phyloP scores from a whole-genome alignment of 2,329 filamentous ascomycete genomes.

The Diaporthe helianthi region DNA sequence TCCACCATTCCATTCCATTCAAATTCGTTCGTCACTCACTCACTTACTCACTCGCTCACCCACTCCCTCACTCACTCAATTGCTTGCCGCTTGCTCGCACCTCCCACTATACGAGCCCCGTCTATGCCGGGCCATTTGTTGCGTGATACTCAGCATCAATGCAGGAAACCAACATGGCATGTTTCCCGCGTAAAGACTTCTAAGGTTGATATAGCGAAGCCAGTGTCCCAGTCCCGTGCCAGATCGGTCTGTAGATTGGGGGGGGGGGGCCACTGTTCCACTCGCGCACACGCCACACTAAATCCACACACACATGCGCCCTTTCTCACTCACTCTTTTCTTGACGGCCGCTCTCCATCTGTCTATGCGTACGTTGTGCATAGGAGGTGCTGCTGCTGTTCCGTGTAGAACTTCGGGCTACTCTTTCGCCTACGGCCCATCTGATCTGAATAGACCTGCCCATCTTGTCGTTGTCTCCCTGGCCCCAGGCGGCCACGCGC shows the following conservation, averaged over 20 bases:
- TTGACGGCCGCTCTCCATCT: conserved; percentile 4
- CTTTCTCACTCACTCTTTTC: neutral
- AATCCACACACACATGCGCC: neutral
- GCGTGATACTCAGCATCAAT: neutral
- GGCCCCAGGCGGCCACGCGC: conserved; percentile 15
- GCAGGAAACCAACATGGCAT: neutral
- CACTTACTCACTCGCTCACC: neutral
- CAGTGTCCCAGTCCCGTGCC: neutral
- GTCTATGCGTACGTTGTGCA: neutral
- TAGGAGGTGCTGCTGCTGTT: neutral
- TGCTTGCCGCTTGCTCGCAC: neutral
- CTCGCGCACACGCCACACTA: conserved; percentile 8
- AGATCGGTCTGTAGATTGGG: neutral
- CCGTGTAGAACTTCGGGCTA: neutral
- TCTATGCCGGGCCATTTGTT: neutral
- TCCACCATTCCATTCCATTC: conserved; percentile 23
- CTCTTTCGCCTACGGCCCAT: neutral
- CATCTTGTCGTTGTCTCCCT: neutral
- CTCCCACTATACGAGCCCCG: neutral
- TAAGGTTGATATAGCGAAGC: neutral
- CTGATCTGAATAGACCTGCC: neutral
- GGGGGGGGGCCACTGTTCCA: neutral
- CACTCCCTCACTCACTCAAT: neutral
- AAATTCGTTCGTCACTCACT: neutral
- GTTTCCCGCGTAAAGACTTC: neutral